Evolutionary conservation across 2,329 filamentous ascomycete genomes (phyloP), one percentile per base, ranked within the genome.

Genomic region (Neonectria ditissima): DNA sequence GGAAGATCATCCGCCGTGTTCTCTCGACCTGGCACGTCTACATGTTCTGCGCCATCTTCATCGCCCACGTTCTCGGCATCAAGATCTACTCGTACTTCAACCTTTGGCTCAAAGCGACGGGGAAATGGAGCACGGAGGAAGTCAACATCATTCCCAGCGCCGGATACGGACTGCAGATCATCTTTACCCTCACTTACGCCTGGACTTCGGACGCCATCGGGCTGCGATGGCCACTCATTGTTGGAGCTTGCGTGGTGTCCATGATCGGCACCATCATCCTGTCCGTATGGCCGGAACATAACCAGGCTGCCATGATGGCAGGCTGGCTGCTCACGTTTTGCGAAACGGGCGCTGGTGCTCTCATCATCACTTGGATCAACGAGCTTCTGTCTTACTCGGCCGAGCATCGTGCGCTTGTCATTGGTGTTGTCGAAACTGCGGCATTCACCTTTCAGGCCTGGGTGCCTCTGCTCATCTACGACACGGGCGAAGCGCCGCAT

Each of bases 141-240:
- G 84, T 87, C 61, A 86, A 86, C 57, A 82, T 81, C 30, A 83
- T 84, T 47, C 83, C 62, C 81, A 83, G 82, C 0, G 79, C 79
- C 0, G 81, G 75, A 6, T 78, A 75, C 44, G 76, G 72, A 3
- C 53, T 75, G 1, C 74, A 78, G 53, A 68, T 88, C 0, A 75
- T 85, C 9, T 82, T 81, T 5, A 88, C 86, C 0, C 77, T 89
- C 0, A 72, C 79, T 1, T 87, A 86, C 63, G 86, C 85, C 2
- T 88, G 85, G 84, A 80, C 80, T 5, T 87, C 84, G 5, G 87
- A 89, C 70, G 80, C 81, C 0, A 73, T 86, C 18, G 83, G 84
- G 3, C 74, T 75, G 3, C 79, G 85, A 10, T 86, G 84, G 84
- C 86, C 85, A 1, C 79, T 86, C 0, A 83, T 86, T 55, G 74